Conservation (phyloP, 2,329 filamentous ascomycete genomes). For the Sclerotinia spermophila region DNA sequence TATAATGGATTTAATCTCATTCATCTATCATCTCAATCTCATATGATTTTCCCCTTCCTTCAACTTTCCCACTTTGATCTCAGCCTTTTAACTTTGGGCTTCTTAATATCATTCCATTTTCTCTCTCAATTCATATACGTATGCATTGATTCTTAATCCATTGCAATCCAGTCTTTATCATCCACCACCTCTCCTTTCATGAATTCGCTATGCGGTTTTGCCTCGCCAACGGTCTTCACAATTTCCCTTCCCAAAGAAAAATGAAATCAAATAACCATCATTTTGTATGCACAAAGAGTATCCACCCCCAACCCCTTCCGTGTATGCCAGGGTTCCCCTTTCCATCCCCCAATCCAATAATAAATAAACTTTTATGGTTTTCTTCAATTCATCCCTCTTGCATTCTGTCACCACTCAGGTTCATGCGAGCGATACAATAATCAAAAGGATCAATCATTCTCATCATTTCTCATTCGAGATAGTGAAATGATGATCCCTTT, state of each 20-base stretch:
- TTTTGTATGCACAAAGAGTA: conserved; percentile 11
- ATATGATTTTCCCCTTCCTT: not conserved
- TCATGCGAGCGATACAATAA: not conserved
- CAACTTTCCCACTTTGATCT: not conserved
- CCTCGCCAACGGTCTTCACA: not conserved
- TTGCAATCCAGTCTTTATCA: conserved; percentile 4
- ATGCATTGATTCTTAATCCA: not conserved
- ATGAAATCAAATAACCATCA: conserved; percentile 8
- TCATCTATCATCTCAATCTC: conserved; percentile 14
- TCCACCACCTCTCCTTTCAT: conserved; percentile 5
- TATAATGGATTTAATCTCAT: conserved; percentile 3
- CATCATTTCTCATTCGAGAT: not conserved
- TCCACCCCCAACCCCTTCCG: conserved; percentile 1
- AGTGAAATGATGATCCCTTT: not conserved
- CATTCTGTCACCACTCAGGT: not conserved
- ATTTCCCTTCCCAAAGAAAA: not conserved
- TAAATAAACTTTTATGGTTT: conserved; percentile 7
- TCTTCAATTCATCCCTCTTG: not conserved
- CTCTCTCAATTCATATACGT: not conserved
- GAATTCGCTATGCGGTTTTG: not conserved
- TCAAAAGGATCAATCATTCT: not conserved
- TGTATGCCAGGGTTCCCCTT: conserved; percentile 6
- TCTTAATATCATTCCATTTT: not conserved
- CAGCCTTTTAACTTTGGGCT: not conserved
- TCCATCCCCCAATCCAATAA: conserved; percentile 4